Evolutionary conservation across 75 land plant species (phyloP).

Genomic region (Azolla pinnata): DNA sequence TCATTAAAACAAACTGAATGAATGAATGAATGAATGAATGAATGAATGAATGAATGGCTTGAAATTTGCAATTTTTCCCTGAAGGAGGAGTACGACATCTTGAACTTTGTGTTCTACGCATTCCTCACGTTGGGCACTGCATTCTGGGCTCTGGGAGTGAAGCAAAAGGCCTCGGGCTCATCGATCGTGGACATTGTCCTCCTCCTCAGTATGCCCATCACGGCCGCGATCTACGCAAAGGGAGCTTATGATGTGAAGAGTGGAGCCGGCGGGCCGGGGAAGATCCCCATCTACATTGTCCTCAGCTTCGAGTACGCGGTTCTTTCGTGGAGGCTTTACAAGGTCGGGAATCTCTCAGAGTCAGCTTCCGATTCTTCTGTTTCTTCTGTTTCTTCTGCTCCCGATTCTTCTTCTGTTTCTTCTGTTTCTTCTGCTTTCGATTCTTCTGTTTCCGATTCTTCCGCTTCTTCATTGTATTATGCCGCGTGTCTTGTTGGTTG

Average conservation of each 20-base stretch:
- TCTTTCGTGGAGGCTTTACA: constrained; percentile 2
- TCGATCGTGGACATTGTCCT: background rate
- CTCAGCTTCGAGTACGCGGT: background rate
- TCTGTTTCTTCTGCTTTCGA: background rate
- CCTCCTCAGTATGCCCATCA: background rate
- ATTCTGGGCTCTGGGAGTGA: background rate
- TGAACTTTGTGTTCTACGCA: constrained; percentile 1
- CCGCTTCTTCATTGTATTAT: background rate
- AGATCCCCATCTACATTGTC: background rate
- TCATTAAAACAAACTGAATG: background rate
- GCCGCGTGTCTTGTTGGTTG: background rate
- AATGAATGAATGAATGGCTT: background rate
- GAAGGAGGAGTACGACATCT: constrained; percentile 1
- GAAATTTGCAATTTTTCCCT: background rate
- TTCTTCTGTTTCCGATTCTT: background rate
- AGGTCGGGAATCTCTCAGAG: background rate
- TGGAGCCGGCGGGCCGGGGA: background rate
- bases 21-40: background rate
- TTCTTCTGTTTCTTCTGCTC: background rate
- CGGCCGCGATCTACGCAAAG: background rate
- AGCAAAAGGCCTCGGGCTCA: background rate
- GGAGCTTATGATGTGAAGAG: background rate
- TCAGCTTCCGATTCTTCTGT: background rate
- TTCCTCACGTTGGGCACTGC: background rate
- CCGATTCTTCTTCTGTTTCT: background rate